Base-by-base conservation (phyloP, 148 eudicot genomes). In the Nepenthes gracilis region DNA sequence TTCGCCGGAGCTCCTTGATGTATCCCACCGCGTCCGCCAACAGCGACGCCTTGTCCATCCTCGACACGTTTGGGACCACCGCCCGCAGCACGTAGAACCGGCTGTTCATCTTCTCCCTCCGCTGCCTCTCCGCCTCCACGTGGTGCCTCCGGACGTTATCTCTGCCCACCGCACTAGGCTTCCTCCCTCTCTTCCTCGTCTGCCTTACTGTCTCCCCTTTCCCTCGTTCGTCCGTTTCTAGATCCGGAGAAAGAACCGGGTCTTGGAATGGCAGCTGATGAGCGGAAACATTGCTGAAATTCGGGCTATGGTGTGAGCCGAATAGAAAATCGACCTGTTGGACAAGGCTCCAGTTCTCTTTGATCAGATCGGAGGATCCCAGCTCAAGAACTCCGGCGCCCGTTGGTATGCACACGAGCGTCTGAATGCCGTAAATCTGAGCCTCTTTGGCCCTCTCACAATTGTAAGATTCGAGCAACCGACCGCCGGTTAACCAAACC, bases 1-100 rank as follows among this genome's bases (percentile, higher is more conserved):
- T 82, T 2, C 61, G 34, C 43, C 74, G 78, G 5, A 92, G 81
- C 47, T 85, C 81, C 15, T 80, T 81, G 45, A 92, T 92, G 73
- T 92, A 92, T 1, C 81, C 65, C 2, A 92, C 96, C 0, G 97
- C 85, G 56, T 88, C 97, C 2, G 82, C 75, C 9, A 92, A 74
- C 45, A 92, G 54, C 6, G 97, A 88, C 0, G 97, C 97, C 75
- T 92, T 92, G 67, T 92, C 96, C 97, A 92, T 88, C 64, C 78
- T 81, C 2, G 94, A 81, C 35, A 92, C 97, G 12, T 72, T 81
- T 4, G 97, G 97, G 43, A 92, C 94, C 33, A 80, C 97, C 0
- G 97, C 74, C 0, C 97, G 80, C 6, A 92, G 85, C 0, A 94
- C 93, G 67, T 85, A 92, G 75, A 92, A 92, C 13, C 94, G 72